Conservation (phyloP, 352 stramenopile genomes). For the Phytophthora europaea region DNA sequence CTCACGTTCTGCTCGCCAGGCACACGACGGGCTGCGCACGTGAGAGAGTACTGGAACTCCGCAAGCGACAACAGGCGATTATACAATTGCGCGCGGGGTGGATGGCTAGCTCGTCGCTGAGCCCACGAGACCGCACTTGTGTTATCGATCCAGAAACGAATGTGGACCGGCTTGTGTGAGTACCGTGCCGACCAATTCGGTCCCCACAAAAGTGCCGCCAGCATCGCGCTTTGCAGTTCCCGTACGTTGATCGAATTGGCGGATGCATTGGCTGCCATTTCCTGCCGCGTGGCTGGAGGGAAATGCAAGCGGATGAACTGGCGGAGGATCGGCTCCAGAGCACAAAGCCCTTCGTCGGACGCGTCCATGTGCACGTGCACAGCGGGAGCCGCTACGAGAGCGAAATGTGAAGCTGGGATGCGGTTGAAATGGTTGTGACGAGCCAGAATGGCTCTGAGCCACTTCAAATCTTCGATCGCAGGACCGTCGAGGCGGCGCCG, state of each 20-base stretch:
- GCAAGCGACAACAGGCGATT: constrained; percentile 6
- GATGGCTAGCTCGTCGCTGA: neutral
- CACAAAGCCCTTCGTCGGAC: neutral
- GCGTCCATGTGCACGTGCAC: no score
- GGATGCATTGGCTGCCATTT: no score
- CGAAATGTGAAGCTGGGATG: no score
- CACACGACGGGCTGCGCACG: neutral
- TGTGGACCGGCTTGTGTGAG: neutral
- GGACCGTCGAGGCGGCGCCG: no score
- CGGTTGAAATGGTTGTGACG: no score
- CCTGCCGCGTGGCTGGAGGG: neutral
- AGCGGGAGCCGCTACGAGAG: no score
- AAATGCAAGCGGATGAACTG: constrained; percentile 12
- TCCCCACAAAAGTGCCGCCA: constrained; percentile 6
- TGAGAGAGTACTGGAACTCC: constrained; percentile 11
- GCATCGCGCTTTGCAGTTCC: constrained; percentile 5
- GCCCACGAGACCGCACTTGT: constrained; percentile 14
- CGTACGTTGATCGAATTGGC: constrained; percentile 23
- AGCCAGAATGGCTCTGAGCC: no score
- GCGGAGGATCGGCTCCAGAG: neutral
- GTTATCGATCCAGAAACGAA: constrained; percentile 13
- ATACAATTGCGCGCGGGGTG: neutral
- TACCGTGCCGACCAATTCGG: neutral
- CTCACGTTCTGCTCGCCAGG: constrained; percentile 9
- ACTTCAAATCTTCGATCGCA: no score